Base-by-base conservation (phyloP, 768 basidiomycete species). In the Serendipita indica region DNA sequence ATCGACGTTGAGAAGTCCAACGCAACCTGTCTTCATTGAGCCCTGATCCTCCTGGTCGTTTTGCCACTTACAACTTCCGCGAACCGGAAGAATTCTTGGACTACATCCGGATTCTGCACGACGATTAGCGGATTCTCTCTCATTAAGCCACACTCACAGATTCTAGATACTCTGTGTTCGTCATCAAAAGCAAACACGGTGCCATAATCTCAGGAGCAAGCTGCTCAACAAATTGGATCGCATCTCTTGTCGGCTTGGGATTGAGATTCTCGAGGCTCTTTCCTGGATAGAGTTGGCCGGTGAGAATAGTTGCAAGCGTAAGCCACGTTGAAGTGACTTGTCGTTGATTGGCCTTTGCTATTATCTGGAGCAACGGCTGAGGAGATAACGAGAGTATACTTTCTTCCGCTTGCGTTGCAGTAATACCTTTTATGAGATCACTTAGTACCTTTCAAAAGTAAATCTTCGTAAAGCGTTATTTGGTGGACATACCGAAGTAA, bases 101-200 rank as follows among this genome's bases (percentile, higher is more conserved):
- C 88, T 27, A 94, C 79, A 67, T 94, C 92, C 0, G 92, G 91
- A 66, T 94, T 89, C 89, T 94, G 57, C 71, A 82, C 61, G 64
- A 89, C 87, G 61, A 73, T 73, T 65, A 75, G 58, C 76, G 71
- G 0, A 78, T 72, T 32, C 89, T 70, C 37, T 73, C 65, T 3
- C 66, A 68, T 61, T 90, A 65, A 2, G 78, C 77, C 25, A 78
- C 12, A 71, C 82, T 61, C 64, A 89, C 88, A 61, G 73, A 73
- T 65, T 82, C 81, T 84, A 89, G 85, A 6, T 77, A 79, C 1
- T 81, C 80, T 0, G 77, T 75, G 58, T 76, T 71, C 0, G 78
- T 72, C 30, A 90, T 71, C 37, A 73, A 65, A 3, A 66, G 68
- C 61, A 91, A 65, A 2, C 78, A 78, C 25, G 78, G 75, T 61